A percentile compares a stretch with the other conserved stretches of the same genome.
Conservation (phyloP, 768 basidiomycete genomes). For the Auricularia auricula-judae region DNA sequence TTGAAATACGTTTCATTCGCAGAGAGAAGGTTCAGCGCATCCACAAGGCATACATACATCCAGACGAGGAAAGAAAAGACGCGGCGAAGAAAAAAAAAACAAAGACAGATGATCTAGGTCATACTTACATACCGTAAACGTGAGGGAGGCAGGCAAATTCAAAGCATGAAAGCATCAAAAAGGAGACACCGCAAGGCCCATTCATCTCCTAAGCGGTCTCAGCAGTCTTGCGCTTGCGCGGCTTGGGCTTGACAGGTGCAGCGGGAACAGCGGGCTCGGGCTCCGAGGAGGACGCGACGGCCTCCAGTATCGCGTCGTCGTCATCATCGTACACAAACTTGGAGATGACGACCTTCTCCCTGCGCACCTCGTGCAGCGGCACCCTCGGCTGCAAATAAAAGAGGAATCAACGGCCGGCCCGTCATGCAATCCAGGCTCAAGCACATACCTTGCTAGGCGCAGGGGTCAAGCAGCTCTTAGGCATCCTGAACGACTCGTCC, state of each 20-base stretch:
- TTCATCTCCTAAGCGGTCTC: background rate
- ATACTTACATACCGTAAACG: background rate
- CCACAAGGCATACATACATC: background rate
- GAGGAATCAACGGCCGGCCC: background rate
- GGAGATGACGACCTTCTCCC: slow-evolving; percentile 61
- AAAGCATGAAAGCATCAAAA: background rate
- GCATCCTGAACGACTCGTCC: slow-evolving; percentile 59
- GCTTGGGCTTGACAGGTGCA: background rate
- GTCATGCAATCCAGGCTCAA: background rate
- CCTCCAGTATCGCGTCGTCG: slow-evolving; percentile 3
- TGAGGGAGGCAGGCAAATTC: background rate
- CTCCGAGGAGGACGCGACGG: slow-evolving; percentile 18
- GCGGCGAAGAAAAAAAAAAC: background rate
- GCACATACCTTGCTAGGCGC: background rate
- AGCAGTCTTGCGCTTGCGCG: background rate
- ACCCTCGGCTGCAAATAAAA: background rate
- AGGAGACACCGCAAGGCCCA: background rate
- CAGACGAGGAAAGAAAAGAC: background rate
- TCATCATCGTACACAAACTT: slow-evolving; percentile 77
- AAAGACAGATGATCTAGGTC: background rate
- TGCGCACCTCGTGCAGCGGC: slow-evolving; percentile 35
- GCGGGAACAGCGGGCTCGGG: background rate
- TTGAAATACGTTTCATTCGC: no score
- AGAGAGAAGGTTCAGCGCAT: no score
- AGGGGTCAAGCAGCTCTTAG: slow-evolving; percentile 37